phyloP scores from a whole-genome alignment of 2,329 filamentous ascomycete genomes.

The Beauveria bassiana region DNA sequence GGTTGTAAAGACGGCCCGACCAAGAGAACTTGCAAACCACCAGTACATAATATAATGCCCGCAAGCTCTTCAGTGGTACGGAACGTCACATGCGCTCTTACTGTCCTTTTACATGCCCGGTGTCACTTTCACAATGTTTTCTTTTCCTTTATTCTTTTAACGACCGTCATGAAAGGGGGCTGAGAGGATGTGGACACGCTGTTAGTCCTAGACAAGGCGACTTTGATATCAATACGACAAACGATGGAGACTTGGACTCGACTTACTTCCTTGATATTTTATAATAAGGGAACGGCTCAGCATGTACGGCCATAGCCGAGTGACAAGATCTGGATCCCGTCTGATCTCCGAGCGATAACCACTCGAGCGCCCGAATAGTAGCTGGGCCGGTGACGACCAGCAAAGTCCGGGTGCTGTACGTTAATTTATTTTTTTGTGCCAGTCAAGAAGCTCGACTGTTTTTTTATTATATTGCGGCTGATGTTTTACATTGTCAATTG shows the following conservation, averaged over 20 bases:
- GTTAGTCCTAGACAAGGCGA: neutral
- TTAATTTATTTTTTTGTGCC: neutral
- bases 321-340: neutral
- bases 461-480: neutral
- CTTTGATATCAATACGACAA: neutral
- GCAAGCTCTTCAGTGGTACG: neutral
- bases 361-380: conserved; percentile 7
- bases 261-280: neutral
- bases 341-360: conserved; percentile 8
- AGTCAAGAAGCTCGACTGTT: neutral
- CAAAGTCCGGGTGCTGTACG: conserved; percentile 7
- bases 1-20: conserved; percentile 43
- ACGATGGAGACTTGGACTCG: neutral
- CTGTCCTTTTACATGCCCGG: neutral
- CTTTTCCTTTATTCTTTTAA: neutral
- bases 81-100: neutral
- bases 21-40: neutral
- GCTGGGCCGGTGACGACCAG: conserved; percentile 8
- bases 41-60: neutral
- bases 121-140: neutral
- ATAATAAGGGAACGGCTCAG: neutral
- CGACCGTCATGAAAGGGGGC: conserved; percentile 1
- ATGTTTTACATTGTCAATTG: neutral
- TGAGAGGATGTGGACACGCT: neutral
- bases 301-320: neutral